A percentile compares a stretch with the other conserved stretches of the same genome.
Conservation (phyloP, 1,284 basidiomycete genomes). For the Ceratobasidium sp. region DNA sequence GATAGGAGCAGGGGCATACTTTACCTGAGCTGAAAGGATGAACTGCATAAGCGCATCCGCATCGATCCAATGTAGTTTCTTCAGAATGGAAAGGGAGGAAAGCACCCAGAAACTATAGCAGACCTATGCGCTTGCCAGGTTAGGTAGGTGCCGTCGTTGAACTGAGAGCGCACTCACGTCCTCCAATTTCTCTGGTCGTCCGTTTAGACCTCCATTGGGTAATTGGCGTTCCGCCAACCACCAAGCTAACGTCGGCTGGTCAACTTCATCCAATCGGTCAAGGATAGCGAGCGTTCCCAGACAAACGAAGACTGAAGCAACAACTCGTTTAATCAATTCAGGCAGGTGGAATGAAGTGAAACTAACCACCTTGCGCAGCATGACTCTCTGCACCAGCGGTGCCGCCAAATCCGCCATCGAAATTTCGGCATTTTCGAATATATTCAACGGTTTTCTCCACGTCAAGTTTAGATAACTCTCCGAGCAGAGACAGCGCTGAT, state of each 20-base stretch:
- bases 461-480: slow-evolving; percentile 69
- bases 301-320: slow-evolving; percentile 83
- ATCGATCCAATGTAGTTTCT: slow-evolving; percentile 91
- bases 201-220: slow-evolving; percentile 93
- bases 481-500: slow-evolving; percentile 83
- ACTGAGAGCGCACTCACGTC: slow-evolving; percentile 68
- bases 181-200: slow-evolving; percentile 96
- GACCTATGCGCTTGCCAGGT: slow-evolving; percentile 64
- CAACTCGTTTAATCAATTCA: background rate
- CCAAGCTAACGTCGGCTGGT: slow-evolving; percentile 80
- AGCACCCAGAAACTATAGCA: slow-evolving; percentile 99
- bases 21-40: slow-evolving; percentile 88
- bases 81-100: slow-evolving; percentile 86
- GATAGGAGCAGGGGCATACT: slow-evolving; percentile 47
- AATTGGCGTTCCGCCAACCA: slow-evolving; percentile 96
- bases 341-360: background rate
- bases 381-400: slow-evolving; percentile 90
- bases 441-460: slow-evolving; percentile 76
- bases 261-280: slow-evolving; percentile 80
- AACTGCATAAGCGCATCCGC: slow-evolving; percentile 81
- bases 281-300: slow-evolving; percentile 88
- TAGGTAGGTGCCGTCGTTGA: background rate
- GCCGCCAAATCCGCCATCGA: slow-evolving; percentile 94
- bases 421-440: slow-evolving; percentile 84
- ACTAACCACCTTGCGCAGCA: slow-evolving; percentile 80